A percentile compares a stretch with the other conserved stretches of the same genome.
phyloP scores from a whole-genome alignment of 371 early-diverging fungal genomes.

The Batkoa obscura region DNA sequence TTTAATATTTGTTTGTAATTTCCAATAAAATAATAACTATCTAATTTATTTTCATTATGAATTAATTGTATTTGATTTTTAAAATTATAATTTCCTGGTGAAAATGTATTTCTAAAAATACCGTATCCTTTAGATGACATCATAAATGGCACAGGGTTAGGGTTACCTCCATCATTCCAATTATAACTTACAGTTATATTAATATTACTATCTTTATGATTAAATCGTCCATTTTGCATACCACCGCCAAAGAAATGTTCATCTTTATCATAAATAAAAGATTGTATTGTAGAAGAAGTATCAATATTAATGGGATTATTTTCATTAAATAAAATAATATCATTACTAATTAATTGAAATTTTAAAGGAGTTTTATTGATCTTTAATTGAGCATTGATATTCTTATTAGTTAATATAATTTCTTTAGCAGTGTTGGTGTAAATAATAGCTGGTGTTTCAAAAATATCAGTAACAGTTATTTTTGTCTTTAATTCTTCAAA shows the following conservation, averaged over 20 bases:
- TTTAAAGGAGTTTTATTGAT: not conserved
- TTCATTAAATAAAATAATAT: not conserved
- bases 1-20: not conserved
- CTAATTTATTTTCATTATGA: not conserved
- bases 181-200: not conserved
- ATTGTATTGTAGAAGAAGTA: not conserved
- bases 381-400: not conserved
- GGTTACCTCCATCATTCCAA: slow-evolving; percentile 4
- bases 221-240: slow-evolving; percentile 1
- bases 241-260: not conserved
- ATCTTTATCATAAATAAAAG: not conserved
- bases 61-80: not conserved
- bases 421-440: not conserved
- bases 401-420: not conserved
- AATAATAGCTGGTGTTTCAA: not conserved
- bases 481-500: not conserved
- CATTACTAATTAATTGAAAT: not conserved
- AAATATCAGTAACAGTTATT: not conserved
- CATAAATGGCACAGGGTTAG: not conserved
- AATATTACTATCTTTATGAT: not conserved
- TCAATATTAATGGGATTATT: not conserved
- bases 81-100: not conserved
- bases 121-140: not conserved
- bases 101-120: not conserved
- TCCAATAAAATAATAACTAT: not conserved